Percentiles rank a stretch among this genome's conserved stretches.
Conservation (phyloP, 2,329 filamentous ascomycete genomes). For the Calcarisporium arbuscula region DNA sequence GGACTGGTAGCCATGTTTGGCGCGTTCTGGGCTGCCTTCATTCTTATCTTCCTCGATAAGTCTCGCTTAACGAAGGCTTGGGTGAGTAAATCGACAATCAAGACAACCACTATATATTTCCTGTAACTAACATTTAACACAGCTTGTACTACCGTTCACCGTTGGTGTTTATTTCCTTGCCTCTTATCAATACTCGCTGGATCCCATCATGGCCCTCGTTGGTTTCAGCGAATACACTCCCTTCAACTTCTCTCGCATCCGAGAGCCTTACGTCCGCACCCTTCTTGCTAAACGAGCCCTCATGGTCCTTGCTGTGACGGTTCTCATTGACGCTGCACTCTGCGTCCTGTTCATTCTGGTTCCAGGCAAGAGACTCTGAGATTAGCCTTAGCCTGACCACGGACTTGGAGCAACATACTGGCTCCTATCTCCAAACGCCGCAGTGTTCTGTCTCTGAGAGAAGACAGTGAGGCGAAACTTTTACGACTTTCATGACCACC, state of each 20-base stretch:
- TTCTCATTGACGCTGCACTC: constrained; percentile 72
- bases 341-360: constrained; percentile 92
- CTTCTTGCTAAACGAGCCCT: constrained; percentile 77
- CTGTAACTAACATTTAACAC: constrained; percentile 13
- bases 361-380: constrained; percentile 72
- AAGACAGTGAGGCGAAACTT: constrained; percentile 7
- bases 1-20: constrained; percentile 80
- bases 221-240: constrained; percentile 95
- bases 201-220: constrained; percentile 82
- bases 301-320: constrained; percentile 71
- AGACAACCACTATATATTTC: too few species aligned
- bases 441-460: constrained; percentile 3
- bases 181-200: constrained; percentile 92
- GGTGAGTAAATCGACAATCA: constrained; percentile 68
- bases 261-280: constrained; percentile 84
- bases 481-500: constrained; percentile 22
- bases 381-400: background rate
- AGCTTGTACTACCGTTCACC: constrained; percentile 80
- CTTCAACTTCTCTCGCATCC: constrained; percentile 80
- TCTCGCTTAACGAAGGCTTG: constrained; percentile 70
- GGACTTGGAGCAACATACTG: constrained; percentile 4
- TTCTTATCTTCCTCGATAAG: constrained; percentile 84
- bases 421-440: constrained; percentile 2
- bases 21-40: constrained; percentile 89
- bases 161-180: constrained; percentile 82